Evolutionary conservation across 345 rosid species (phyloP).

Genomic region (Sonneratia caseolaris): DNA sequence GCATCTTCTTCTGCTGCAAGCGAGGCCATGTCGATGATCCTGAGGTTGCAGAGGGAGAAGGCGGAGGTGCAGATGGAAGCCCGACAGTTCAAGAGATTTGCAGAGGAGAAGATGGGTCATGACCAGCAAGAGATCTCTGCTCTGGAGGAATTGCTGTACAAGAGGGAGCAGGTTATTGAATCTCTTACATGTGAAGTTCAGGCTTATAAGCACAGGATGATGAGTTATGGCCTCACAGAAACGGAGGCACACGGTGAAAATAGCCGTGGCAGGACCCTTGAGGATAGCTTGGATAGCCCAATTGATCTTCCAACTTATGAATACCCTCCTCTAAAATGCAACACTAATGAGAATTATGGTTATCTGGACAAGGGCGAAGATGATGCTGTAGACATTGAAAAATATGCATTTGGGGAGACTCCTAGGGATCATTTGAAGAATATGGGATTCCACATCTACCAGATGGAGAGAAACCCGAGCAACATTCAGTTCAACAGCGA

Average conservation of each 20-base stretch:
- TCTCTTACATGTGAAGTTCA: constrained; percentile 66
- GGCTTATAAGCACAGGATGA: constrained; percentile 86
- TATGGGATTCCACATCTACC: constrained; percentile 55
- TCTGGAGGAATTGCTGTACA: constrained; percentile 68
- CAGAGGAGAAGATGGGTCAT: constrained; percentile 86
- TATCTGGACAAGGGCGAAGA: constrained; percentile 37
- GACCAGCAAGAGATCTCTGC: constrained; percentile 68
- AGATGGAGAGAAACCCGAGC: constrained; percentile 65
- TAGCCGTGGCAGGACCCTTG: constrained; percentile 23
- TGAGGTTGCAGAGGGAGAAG: constrained; percentile 91
- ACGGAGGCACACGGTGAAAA: constrained; percentile 54
- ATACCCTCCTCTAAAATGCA: constrained; percentile 80
- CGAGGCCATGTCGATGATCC: constrained; percentile 96
- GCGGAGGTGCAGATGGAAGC: constrained; percentile 89
- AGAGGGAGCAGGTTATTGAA: constrained; percentile 80
- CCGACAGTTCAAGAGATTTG: constrained; percentile 74
- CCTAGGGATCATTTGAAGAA: constrained; percentile 49
- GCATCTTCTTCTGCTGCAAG: constrained; percentile 86
- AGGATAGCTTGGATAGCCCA: constrained; percentile 28
- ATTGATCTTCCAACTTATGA: constrained; percentile 42
- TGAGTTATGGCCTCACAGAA: constrained; percentile 77
- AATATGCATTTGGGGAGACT: constrained; percentile 59
- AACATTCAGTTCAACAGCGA: constrained; percentile 39
- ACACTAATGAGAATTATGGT: constrained; percentile 41
- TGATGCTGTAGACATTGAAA: constrained; percentile 60